Base-by-base conservation (phyloP, 257 asterid species). In the Scutellaria minor region DNA sequence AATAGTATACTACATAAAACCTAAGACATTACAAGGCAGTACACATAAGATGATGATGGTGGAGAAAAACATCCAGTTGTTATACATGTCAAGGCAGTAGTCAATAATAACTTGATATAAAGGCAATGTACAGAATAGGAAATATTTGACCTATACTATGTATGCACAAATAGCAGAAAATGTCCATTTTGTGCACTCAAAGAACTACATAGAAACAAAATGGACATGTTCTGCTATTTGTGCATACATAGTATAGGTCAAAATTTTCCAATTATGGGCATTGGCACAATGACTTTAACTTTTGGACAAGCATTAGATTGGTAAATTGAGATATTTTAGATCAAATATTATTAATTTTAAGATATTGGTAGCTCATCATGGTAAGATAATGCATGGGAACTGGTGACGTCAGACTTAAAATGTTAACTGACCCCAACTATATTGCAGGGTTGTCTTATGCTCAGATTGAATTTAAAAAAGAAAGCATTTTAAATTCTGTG, bases 361-460 rank as follows among this genome's bases (percentile, higher is more conserved):
- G 18, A 48, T 72, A 67, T 62, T 47, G 62, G 64, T 22, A 10
- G 59, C 40, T 62, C 66, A 64, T 62, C 71, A 75, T 54, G 41
- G 72, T 52, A 47, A 72, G 37, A 75, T 47, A 72, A 61, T 5
- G 13, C 66, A 24, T 27, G 56, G 47, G 60, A 60, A 31, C 42
- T 37, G 72, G 64, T 52, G 15, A 54, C 51, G 42, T 20, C 48
- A 39, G 64, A 46, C 40, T 31, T 64, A 51, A 41, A 50, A 35
- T 64, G 74, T 52, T 52, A 79, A 68, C 41, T 46, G 55, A 71
- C 18, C 37, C 41, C 35, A 14, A 71, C 31, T 45, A 58, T 58
- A 77, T 66, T 18, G 54, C 44, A 68, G 66, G 61, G 75, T 63
- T 12, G 41, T 45, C 58, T 56, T 66, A 59, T 63, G 57, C 65